Evolutionary conservation across 495 filamentous ascomycete genomes (phyloP), one percentile per base, ranked within the genome.

Genomic region (Tuber calosporum): DNA sequence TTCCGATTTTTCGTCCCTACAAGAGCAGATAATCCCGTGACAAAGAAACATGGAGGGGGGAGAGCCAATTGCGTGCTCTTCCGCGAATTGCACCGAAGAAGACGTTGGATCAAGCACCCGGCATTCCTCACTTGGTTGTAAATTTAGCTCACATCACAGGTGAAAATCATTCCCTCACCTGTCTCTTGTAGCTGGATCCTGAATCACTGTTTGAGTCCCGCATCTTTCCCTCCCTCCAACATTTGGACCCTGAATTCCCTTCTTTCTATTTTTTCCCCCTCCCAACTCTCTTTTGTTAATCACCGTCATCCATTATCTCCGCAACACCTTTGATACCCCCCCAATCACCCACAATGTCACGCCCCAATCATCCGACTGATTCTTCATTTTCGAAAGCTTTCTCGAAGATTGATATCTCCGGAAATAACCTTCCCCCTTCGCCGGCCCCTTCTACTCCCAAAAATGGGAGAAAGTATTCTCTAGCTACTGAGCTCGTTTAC

Each of bases 401-500:
- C 77, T 84, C 89, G 37, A 87, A 88, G 72, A 84, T 95, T 71
- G 94, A 97, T 82, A 84, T 96, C 71, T 90, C 96, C 75, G 93
- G 94, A 72, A 92, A 98, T 84, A 86, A 97, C 81, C 85, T 98
- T 36, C 95, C 95, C 11, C 95, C 95, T 7, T 97, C 96, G 0
- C 95, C 95, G 4, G 92, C 95, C 22, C 95, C 95, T 36, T 98
- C 95, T 34, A 96, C 90, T 79, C 95, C 95, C 30, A 88, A 89
- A 79, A 89, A 88, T 79, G 93, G 93, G 43, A 87, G 90, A 75
- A 89, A 90, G 74, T 99, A 98, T 83, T 93, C 94, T 68, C 87
- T 98, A 73, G 94, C 94, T 58, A 99, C 95, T 11, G 95, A 98
- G 83, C 85, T 99, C 72, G 96, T 99, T 42, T 97, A 93, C 82